Percentiles rank a stretch among this genome's conserved stretches.
phyloP scores from a whole-genome alignment of 1,284 basidiomycete species.

The Cryptococcus sp. region DNA sequence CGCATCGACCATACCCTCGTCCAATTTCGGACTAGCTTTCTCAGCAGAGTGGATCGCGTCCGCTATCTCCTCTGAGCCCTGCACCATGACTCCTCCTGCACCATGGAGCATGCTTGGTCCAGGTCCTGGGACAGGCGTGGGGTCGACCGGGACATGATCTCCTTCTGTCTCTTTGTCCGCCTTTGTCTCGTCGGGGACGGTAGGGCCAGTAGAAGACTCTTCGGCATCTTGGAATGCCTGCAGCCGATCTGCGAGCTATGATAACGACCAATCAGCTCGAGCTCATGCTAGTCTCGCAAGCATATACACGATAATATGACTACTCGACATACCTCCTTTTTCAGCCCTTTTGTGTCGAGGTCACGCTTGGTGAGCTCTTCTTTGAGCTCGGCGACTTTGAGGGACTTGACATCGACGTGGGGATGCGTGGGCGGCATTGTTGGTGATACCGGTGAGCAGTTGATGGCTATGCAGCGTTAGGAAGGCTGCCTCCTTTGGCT shows the following conservation, averaged over 20 bases:
- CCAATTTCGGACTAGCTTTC: conserved; percentile 2
- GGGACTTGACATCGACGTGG: conserved; percentile 19
- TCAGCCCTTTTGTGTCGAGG: conserved; percentile 43
- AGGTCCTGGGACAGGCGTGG: neutral
- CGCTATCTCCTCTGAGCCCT: conserved; percentile 7
- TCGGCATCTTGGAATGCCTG: conserved; percentile 29
- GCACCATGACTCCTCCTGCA: conserved; percentile 24
- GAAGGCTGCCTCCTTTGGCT: neutral
- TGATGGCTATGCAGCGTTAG: neutral
- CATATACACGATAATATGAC: neutral
- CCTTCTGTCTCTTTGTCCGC: conserved; percentile 4
- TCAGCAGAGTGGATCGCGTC: conserved; percentile 8
- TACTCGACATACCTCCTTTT: conserved; percentile 45
- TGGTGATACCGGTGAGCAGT: neutral
- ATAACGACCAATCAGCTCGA: neutral
- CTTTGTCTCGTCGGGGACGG: neutral
- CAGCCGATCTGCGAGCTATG: conserved; percentile 44
- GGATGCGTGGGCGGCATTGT: conserved; percentile 4
- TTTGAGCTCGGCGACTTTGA: conserved; percentile 51
- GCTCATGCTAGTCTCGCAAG: too few relatives aligned
- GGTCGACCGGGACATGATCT: neutral
- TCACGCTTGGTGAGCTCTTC: conserved; percentile 48
- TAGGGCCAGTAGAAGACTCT: neutral
- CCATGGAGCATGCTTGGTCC: conserved; percentile 6
- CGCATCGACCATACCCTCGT: conserved; percentile 1